phyloP scores from a whole-genome alignment of 495 filamentous ascomycete genomes.

The Schizothecium vesticola region DNA sequence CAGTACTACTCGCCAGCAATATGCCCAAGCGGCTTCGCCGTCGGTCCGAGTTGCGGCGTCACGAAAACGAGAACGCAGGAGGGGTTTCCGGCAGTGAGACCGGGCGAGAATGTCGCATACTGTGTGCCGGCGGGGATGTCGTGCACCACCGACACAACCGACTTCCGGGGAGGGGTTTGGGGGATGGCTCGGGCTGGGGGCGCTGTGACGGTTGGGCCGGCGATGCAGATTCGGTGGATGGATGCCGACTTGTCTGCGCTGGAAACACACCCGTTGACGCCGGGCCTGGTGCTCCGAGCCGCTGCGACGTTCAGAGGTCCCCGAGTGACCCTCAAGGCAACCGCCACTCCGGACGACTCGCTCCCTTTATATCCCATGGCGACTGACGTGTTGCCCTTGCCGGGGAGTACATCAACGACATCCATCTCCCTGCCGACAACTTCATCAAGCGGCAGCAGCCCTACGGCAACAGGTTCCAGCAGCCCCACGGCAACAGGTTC shows the following conservation, averaged over 20 bases:
- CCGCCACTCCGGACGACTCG: not conserved
- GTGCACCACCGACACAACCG: conserved; percentile 36
- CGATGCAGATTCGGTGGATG: conserved; percentile 38
- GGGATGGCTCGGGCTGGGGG: conserved; percentile 26
- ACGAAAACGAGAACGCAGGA: conserved; percentile 24
- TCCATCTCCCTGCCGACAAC: not conserved
- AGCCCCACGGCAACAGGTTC: not conserved
- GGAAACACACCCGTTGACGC: conserved; percentile 34
- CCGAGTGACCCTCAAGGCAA: not conserved
- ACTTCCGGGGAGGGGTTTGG: conserved; percentile 40
- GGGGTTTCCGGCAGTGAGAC: conserved; percentile 31
- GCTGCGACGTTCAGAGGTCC: not conserved
- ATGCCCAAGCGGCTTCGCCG: conserved; percentile 36
- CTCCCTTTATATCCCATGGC: not conserved
- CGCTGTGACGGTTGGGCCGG: conserved; percentile 33
- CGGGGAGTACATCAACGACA: not conserved
- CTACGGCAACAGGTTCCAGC: not conserved
- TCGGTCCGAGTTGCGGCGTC: conserved; percentile 28
- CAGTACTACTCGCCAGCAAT: conserved; percentile 41
- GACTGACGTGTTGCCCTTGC: not conserved
- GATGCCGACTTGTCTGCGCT: conserved; percentile 30
- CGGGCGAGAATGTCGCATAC: conserved; percentile 35
- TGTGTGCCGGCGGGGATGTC: conserved; percentile 35
- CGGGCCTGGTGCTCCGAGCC: conserved; percentile 15
- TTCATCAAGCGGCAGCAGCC: not conserved